These are phyloP conservation scores for Eimeria necatrix DNA, from an alignment of 169 alveolate genomes.

Conservation along the genomic window DNA sequence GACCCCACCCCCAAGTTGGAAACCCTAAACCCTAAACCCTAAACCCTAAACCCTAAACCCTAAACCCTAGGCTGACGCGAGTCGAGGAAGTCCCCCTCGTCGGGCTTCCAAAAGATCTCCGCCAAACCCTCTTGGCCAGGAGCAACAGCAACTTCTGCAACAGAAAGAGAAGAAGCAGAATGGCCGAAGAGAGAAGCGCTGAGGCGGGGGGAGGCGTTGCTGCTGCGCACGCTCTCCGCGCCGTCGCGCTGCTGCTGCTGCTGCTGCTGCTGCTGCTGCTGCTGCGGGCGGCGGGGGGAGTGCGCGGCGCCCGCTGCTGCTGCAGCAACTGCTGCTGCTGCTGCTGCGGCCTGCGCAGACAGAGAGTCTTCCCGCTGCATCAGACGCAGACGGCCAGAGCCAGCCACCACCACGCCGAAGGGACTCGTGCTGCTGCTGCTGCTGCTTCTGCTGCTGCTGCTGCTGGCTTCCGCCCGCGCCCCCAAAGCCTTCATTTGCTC, in stretches of 20 bases:
- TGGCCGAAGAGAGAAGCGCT: slow-evolving; percentile 6
- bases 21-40: too few relatives aligned
- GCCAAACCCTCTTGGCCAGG: slow-evolving; percentile 24
- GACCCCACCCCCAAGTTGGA: too few relatives aligned
- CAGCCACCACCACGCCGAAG: background rate
- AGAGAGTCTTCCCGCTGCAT: background rate
- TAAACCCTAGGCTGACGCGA: background rate
- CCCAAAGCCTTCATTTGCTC: slow-evolving; percentile 16
- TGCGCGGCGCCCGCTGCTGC: background rate
- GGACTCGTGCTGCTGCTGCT: background rate
- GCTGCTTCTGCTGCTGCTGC: slow-evolving; percentile 46
- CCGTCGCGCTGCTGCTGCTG: background rate
- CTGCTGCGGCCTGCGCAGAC: background rate
- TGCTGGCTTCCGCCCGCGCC: slow-evolving; percentile 4
- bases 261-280: slow-evolving; percentile 56
- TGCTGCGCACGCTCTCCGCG: background rate
- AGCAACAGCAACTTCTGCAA: background rate
- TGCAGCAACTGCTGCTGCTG: slow-evolving; percentile 25
- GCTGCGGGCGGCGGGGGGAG: background rate
- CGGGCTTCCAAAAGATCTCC: slow-evolving; percentile 12
- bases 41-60: background rate
- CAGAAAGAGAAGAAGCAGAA: background rate
- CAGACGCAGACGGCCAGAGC: slow-evolving; percentile 33
- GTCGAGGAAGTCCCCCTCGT: background rate
- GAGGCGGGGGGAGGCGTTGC: background rate